Evolutionary conservation across 768 basidiomycete genomes (phyloP).

Genomic region (Boletellus ananiceps): DNA sequence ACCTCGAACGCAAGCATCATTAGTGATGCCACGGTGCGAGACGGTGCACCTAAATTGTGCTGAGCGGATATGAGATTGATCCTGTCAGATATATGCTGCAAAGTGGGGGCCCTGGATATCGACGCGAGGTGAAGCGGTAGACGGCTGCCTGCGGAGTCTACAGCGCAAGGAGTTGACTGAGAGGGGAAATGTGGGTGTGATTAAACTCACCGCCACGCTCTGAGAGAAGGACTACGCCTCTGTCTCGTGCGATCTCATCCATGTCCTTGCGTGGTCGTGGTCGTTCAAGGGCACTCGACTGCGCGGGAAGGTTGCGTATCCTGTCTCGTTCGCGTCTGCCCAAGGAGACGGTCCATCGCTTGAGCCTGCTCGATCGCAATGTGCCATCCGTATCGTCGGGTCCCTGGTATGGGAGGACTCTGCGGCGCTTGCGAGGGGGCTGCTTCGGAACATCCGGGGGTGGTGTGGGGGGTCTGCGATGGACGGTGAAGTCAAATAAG

Average conservation of each 20-base stretch:
- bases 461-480: conserved; percentile 63
- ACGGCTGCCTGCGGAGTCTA: conserved; percentile 69
- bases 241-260: conserved; percentile 69
- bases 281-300: conserved; percentile 42
- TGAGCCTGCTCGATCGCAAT: conserved; percentile 60
- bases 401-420: conserved; percentile 67
- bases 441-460: conserved; percentile 58
- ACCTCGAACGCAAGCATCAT: conserved; percentile 80
- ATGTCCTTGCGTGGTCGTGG: conserved; percentile 42
- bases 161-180: not conserved
- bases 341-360: conserved; percentile 67
- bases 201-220: conserved; percentile 57
- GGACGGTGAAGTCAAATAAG: conserved; percentile 72
- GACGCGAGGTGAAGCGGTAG: conserved; percentile 71
- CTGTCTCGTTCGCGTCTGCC: conserved; percentile 75
- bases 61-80: conserved; percentile 81
- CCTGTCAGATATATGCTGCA: conserved; percentile 74
- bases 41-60: conserved; percentile 59
- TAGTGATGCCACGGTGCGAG: conserved; percentile 58
- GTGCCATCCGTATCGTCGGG: conserved; percentile 52
- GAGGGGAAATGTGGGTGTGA: not conserved
- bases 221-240: conserved; percentile 57
- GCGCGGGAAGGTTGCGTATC: conserved; percentile 47
- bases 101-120: conserved; percentile 63
- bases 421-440: conserved; percentile 64